Evolutionary conservation across 225 moss, liverwort and hornwort genomes (phyloP).

Genomic region (Physcomitrellopsis africana): DNA sequence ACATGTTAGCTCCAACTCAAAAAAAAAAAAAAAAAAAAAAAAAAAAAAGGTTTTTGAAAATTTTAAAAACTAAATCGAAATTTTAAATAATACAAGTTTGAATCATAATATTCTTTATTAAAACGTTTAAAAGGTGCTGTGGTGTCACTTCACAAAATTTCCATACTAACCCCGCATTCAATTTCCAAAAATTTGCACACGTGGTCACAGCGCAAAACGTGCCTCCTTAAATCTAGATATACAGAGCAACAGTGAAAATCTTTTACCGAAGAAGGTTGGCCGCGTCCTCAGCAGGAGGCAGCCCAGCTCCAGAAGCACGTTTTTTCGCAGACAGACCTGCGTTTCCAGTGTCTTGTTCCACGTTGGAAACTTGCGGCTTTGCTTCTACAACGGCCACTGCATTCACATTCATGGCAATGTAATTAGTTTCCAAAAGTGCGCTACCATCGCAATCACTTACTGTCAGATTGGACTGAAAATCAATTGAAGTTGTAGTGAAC

Average conservation of each 20-base stretch:
- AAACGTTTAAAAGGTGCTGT: not conserved
- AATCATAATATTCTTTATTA: no score
- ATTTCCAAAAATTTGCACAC: not conserved
- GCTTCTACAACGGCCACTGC: conserved; percentile 60
- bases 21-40: not conserved
- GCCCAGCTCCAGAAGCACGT: conserved; percentile 55
- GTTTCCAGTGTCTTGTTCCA: conserved; percentile 35
- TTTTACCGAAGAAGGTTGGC: conserved; percentile 68
- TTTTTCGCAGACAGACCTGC: conserved; percentile 36
- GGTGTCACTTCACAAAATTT: not conserved
- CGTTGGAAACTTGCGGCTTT: conserved; percentile 45
- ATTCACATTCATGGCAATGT: conserved; percentile 22
- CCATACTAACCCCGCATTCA: conserved; percentile 1
- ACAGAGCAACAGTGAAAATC: conserved; percentile 14
- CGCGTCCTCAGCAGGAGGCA: conserved; percentile 65
- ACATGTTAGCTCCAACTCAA: conserved; percentile 30
- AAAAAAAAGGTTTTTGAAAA: not conserved
- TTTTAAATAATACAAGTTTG: no score
- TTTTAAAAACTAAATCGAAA: no score
- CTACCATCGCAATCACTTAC: not conserved
- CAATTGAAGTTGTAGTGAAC: not conserved
- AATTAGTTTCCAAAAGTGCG: conserved; percentile 13
- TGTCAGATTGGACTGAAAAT: not conserved
- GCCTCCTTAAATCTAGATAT: not conserved
- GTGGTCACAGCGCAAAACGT: conserved; percentile 6